Conservation (phyloP, 345 rosid species). For the Moricandia arvensis region DNA sequence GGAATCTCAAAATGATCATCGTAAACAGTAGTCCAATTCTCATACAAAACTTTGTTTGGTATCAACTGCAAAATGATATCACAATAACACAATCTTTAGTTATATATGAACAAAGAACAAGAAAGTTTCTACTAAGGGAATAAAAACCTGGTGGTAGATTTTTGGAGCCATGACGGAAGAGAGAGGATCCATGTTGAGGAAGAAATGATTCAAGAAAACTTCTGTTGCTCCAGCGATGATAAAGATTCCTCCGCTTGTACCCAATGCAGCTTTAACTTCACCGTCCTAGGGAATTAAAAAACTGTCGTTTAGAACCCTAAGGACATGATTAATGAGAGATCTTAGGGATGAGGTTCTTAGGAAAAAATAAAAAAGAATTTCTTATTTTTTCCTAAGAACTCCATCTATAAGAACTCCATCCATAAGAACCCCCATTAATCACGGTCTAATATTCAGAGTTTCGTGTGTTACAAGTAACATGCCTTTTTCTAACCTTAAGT, state of each 20-base stretch:
- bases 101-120: neutral
- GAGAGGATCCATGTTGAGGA: conserved; percentile 54
- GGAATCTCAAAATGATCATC: conserved; percentile 56
- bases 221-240: conserved; percentile 56
- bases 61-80: conserved; percentile 38
- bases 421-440: too few relatives aligned
- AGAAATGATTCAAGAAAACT: conserved; percentile 58
- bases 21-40: conserved; percentile 57
- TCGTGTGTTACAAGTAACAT: conserved; percentile 2
- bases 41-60: conserved; percentile 47
- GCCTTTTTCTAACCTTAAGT: conserved; percentile 40
- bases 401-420: too few relatives aligned
- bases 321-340: too few relatives aligned
- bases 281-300: conserved; percentile 38
- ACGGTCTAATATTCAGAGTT: too few relatives aligned
- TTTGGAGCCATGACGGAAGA: conserved; percentile 60
- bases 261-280: conserved; percentile 50
- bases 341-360: too few relatives aligned
- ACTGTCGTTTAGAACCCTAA: neutral
- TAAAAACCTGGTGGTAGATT: conserved; percentile 56
- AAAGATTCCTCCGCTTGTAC: conserved; percentile 64
- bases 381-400: too few relatives aligned
- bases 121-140: neutral
- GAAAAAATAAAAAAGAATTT: too few relatives aligned
- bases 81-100: neutral